Conservation (phyloP, 106 monocot genomes). For the Chionographis japonica region DNA sequence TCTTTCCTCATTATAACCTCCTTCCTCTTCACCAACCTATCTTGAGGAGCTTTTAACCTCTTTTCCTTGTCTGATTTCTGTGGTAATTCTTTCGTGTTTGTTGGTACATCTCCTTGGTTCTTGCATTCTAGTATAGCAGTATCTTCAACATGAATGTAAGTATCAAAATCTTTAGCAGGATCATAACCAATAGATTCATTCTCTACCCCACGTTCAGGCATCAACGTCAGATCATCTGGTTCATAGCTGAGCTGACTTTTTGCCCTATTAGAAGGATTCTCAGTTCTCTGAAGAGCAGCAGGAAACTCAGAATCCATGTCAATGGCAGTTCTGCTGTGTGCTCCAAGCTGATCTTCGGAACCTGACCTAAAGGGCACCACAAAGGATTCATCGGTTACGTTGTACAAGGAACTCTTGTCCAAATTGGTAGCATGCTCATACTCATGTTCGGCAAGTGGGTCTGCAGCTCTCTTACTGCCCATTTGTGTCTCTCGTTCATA, state of each 20-base stretch:
- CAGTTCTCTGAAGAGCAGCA: slow-evolving; percentile 15
- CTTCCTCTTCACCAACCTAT: slow-evolving; percentile 44
- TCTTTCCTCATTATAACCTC: slow-evolving; percentile 39
- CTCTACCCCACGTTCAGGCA: slow-evolving; percentile 59
- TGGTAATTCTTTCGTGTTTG: slow-evolving; percentile 14
- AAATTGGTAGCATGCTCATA: slow-evolving; percentile 22
- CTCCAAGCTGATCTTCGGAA: slow-evolving; percentile 29
- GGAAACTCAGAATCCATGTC: slow-evolving; percentile 64
- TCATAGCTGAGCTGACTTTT: slow-evolving; percentile 43
- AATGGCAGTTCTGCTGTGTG: slow-evolving; percentile 34
- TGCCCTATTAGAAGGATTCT: slow-evolving; percentile 18
- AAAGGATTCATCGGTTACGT: slow-evolving; percentile 67
- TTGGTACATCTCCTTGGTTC: slow-evolving; percentile 23
- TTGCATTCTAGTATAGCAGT: slow-evolving; percentile 21
- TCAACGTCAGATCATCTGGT: slow-evolving; percentile 76
- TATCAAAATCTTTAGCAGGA: slow-evolving; percentile 67
- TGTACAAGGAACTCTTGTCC: slow-evolving; percentile 23
- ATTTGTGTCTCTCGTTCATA: slow-evolving; percentile 47
- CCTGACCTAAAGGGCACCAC: slow-evolving; percentile 51
- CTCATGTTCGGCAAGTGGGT: slow-evolving; percentile 50
- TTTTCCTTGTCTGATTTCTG: slow-evolving; percentile 53
- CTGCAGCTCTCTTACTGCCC: slow-evolving; percentile 22
- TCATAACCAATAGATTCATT: slow-evolving; percentile 53
- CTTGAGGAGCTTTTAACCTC: slow-evolving; percentile 32
- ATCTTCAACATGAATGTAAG: slow-evolving; percentile 32